Conservation (phyloP, 345 rosid genomes). For the Acer yangbiense region DNA sequence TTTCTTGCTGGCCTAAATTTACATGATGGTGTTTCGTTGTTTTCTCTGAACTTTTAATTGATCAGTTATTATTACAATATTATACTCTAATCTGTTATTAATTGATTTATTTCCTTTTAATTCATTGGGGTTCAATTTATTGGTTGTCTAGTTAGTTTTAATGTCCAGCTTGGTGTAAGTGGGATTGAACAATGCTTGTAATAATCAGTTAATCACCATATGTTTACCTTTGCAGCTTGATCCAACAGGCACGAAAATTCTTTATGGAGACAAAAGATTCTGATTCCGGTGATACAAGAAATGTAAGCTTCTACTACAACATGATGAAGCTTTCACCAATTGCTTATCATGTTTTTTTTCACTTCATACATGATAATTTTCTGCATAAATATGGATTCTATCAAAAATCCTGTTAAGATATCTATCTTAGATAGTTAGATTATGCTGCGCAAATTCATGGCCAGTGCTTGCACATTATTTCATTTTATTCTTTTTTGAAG, state of each 20-base stretch:
- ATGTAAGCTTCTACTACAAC: slow-evolving; percentile 48
- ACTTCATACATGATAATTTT: not conserved
- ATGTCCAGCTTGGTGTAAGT: slow-evolving; percentile 8
- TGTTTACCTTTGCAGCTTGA: slow-evolving; percentile 49
- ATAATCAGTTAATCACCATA: slow-evolving; percentile 5
- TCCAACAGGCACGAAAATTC: slow-evolving; percentile 72
- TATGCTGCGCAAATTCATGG: not conserved
- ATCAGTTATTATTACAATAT: not conserved
- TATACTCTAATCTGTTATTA: not conserved
- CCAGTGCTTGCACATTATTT: slow-evolving; percentile 12
- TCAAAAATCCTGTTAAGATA: not conserved
- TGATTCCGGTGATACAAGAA: slow-evolving; percentile 61
- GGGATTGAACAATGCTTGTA: slow-evolving; percentile 16
- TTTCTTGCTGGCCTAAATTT: not conserved
- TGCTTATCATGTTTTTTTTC: slow-evolving; percentile 14
- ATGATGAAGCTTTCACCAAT: slow-evolving; percentile 5
- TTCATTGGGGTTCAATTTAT: not conserved
- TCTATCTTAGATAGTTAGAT: not conserved
- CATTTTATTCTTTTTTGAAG: not conserved
- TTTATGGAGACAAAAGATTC: slow-evolving; percentile 59
- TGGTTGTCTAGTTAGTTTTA: not conserved
- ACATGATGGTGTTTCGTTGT: not conserved
- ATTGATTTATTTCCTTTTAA: no score
- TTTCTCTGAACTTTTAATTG: not conserved
- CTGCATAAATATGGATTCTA: not conserved